Conservation (phyloP, 768 basidiomycete genomes). For the Serendipita sp. region DNA sequence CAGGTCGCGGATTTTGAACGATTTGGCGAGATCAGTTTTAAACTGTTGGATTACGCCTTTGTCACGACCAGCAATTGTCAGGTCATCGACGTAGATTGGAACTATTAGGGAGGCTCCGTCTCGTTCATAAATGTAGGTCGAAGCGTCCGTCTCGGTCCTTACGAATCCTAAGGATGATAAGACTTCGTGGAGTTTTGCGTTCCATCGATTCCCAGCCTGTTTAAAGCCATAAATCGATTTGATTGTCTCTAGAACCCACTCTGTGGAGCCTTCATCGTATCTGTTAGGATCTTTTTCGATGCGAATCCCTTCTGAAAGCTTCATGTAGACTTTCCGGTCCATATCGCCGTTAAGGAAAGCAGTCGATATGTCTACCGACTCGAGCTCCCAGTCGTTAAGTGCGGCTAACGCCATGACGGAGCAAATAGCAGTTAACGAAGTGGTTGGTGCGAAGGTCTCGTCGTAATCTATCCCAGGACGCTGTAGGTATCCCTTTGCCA, state of each 20-base stretch:
- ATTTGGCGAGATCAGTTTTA: constrained; percentile 7
- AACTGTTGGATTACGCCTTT: not conserved
- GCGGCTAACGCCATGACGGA: constrained; percentile 25
- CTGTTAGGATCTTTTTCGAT: not conserved
- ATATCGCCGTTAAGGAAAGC: constrained; percentile 19
- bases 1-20: constrained; percentile 13
- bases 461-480: constrained; percentile 24
- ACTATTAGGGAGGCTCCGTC: constrained; percentile 15
- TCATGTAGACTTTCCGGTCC: constrained; percentile 19
- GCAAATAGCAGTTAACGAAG: constrained; percentile 20
- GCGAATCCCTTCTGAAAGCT: constrained; percentile 16
- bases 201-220: constrained; percentile 15
- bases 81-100: constrained; percentile 6
- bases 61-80: not conserved
- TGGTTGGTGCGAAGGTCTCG: constrained; percentile 9
- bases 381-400: constrained; percentile 14
- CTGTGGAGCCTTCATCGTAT: not conserved
- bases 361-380: constrained; percentile 13
- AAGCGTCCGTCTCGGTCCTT: constrained; percentile 16
- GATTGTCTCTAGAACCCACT: not conserved
- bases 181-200: constrained; percentile 9
- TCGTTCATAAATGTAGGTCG: constrained; percentile 18
- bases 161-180: constrained; percentile 9
- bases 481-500: constrained; percentile 28
- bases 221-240: constrained; percentile 18